Evolutionary conservation across 1,284 basidiomycete species (phyloP).

Genomic region (Thelephora terrestris): DNA sequence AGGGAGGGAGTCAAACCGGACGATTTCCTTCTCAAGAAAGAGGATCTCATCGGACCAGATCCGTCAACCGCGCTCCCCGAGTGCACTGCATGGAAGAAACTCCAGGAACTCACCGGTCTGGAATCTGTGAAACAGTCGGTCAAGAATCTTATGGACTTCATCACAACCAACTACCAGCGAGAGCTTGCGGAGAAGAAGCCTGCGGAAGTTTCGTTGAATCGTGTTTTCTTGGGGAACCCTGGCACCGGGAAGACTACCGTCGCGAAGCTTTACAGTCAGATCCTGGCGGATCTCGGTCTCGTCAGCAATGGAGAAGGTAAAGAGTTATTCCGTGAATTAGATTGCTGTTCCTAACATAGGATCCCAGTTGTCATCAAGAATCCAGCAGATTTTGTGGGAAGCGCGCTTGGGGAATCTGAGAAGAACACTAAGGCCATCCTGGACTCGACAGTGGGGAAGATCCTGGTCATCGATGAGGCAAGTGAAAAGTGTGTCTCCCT

Average conservation of each 20-base stretch:
- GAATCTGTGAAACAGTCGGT: constrained; percentile 46
- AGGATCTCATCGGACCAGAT: constrained; percentile 55
- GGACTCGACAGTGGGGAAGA: constrained; percentile 45
- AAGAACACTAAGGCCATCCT: constrained; percentile 53
- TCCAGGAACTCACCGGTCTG: constrained; percentile 45
- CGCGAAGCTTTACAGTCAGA: constrained; percentile 50
- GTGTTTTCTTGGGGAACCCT: constrained; percentile 52
- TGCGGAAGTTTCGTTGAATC: constrained; percentile 44
- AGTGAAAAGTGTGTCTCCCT: constrained; percentile 8
- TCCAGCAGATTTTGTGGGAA: constrained; percentile 53
- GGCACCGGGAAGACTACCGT: constrained; percentile 64
- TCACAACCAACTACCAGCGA: constrained; percentile 45
- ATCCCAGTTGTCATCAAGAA: constrained; percentile 50
- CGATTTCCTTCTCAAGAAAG: constrained; percentile 38
- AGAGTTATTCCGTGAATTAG: constrained; percentile 1
- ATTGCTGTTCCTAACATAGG: neutral
- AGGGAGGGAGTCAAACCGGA: constrained; percentile 28
- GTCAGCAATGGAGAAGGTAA: constrained; percentile 59
- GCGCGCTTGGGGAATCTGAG: constrained; percentile 45
- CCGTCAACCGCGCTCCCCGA: constrained; percentile 37
- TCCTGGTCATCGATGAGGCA: constrained; percentile 60
- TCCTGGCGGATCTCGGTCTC: constrained; percentile 47
- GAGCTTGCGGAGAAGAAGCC: constrained; percentile 47
- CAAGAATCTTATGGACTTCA: constrained; percentile 32
- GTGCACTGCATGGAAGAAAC: constrained; percentile 39